Evolutionary conservation across 306 rosid genomes (phyloP), one percentile per base, ranked within the genome.

Genomic region (Inga laurina): DNA sequence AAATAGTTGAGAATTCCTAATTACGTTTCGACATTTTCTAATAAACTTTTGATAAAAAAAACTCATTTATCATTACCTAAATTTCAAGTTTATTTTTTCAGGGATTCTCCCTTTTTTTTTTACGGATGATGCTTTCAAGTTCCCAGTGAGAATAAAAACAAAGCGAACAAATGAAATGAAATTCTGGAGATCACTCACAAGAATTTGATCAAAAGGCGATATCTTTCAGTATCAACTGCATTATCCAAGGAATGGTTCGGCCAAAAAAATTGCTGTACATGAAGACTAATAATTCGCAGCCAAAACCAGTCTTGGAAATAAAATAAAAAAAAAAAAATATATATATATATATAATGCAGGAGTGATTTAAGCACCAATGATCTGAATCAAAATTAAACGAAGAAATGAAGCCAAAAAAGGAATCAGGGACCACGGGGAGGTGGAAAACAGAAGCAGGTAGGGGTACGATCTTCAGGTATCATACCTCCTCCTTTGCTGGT

Each of bases 401-500:
- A 52, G n/a, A 19, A 69, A 21, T 9, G 1, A 30, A 49, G 16
- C 1, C 7, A 46, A 21, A 35, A 35, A 65, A 32, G 12, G 21
- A 27, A 69, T 84, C 75, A 93, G 1, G 97, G 97, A 64, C 97
- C 98, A 3, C 97, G 93, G 79, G 72, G 57, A 7, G 81, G 79
- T 16, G 82, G 41, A 41, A 94, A 93, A 85, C 97, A 94, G 83
- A 91, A 88, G 87, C 98, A 94, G 46, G 84, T 83, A 27, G 86
- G 3, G 16, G 57, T 14, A 79, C 93, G 94, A 81, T 90, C 93
- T 15, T 95, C 97, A 0, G 93, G 91, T 61, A 93, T 91, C 97
- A 95, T 94, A 70, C 98, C 97, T 35, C 97, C 97, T 12, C 98
- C 97, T 80, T 90, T 93, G 91, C 93, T 93, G 1, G 98, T 92